These are phyloP conservation scores for Komagataella populi DNA, from an alignment of 805 yeast genomes.

Conservation along the genomic window DNA sequence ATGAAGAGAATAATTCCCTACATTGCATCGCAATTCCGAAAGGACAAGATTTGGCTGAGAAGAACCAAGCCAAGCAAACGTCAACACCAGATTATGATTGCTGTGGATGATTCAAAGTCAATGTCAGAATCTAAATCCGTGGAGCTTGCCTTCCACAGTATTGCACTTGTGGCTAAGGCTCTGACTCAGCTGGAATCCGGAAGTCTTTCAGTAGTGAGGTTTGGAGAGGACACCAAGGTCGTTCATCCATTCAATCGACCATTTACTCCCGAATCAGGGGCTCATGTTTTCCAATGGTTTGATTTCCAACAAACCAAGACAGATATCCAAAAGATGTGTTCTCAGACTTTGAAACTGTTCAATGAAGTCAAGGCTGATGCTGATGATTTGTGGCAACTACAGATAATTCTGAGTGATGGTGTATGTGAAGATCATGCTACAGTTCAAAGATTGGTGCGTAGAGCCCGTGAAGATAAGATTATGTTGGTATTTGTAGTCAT, in stretches of 20 bases:
- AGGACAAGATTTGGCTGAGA: constrained; percentile 96
- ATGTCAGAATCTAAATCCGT: constrained; percentile 91
- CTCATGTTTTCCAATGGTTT: constrained; percentile 74
- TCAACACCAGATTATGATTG: constrained; percentile 93
- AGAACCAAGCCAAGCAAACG: constrained; percentile 96
- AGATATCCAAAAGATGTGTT: constrained; percentile 63
- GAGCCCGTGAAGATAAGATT: constrained; percentile 81
- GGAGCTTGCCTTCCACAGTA: constrained; percentile 85
- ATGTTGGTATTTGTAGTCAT: constrained; percentile 92
- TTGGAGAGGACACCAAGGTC: constrained; percentile 73
- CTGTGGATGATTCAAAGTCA: constrained; percentile 94
- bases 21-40: constrained; percentile 93
- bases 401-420: constrained; percentile 91
- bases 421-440: constrained; percentile 91
- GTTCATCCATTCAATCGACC: constrained; percentile 87
- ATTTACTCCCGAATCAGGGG: constrained; percentile 74
- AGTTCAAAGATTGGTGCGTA: constrained; percentile 71
- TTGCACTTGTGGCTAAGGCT: constrained; percentile 88
- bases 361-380: constrained; percentile 22
- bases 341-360: constrained; percentile 61
- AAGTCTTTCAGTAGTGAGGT: constrained; percentile 76
- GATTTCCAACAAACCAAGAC: constrained; percentile 83
- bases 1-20: constrained; percentile 97
- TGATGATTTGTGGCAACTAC: constrained; percentile 83
- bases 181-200: constrained; percentile 91